Conservation (phyloP, 257 asterid genomes). For the Solanum pinnatisectum region DNA sequence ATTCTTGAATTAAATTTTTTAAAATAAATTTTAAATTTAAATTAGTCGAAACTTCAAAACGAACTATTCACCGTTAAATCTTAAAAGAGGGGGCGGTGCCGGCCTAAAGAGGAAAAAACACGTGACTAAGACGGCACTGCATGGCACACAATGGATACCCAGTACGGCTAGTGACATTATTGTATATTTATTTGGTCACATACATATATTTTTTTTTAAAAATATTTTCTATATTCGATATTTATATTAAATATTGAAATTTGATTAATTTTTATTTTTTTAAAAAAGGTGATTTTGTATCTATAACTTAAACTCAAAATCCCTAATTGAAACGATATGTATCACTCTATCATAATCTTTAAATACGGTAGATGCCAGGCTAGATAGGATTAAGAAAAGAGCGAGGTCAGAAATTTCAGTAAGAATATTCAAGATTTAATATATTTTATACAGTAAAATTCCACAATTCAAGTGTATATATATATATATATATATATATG, state of each 20-base stretch:
- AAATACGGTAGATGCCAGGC: no score
- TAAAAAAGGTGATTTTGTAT: not conserved
- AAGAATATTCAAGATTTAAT: no score
- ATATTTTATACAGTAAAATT: no score
- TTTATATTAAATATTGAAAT: not conserved
- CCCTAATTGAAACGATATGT: not conserved
- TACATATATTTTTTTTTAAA: no score
- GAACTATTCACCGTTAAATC: not conserved
- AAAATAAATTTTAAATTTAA: no score
- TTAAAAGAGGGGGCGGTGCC: slow-evolving; percentile 47
- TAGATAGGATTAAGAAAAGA: not conserved
- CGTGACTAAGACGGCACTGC: slow-evolving; percentile 40
- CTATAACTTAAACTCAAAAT: not conserved
- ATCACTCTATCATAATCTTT: not conserved
- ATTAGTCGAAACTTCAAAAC: not conserved
- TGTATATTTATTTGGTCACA: not conserved
- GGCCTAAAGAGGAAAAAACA: slow-evolving; percentile 30
- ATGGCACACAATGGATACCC: slow-evolving; percentile 17
- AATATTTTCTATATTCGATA: not conserved
- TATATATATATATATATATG: no score
- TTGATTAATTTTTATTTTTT: not conserved
- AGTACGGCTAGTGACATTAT: slow-evolving; percentile 1
- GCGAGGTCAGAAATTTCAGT: no score
- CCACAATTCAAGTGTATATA: no score
- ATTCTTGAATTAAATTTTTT: no score